Evolutionary conservation across 2,329 filamentous ascomycete genomes (phyloP).

Genomic region (Fusarium circinatum): DNA sequence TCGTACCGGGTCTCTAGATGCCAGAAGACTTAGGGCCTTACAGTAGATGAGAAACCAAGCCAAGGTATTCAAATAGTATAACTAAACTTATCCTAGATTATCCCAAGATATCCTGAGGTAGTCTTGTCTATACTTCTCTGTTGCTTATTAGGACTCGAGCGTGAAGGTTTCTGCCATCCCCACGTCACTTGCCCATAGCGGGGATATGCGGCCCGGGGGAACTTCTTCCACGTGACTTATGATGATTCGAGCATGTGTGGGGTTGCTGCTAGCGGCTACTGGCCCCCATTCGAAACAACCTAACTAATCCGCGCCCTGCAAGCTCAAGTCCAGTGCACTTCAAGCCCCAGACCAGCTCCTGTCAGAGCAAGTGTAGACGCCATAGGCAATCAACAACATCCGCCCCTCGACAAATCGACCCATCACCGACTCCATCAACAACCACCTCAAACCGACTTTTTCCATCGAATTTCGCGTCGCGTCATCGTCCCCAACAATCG

Average conservation of each 20-base stretch:
- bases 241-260: conserved; percentile 1
- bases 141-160: background rate
- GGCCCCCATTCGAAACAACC: conserved; percentile 30
- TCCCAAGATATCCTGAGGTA: background rate
- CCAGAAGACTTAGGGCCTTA: background rate
- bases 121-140: background rate
- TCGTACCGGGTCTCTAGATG: background rate
- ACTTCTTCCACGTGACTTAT: background rate
- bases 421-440: conserved; percentile 43
- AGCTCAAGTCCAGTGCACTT: conserved; percentile 3
- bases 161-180: background rate
- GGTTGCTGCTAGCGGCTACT: conserved; percentile 13
- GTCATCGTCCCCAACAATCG: conserved; percentile 15
- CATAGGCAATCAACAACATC: conserved; percentile 38
- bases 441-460: conserved; percentile 35
- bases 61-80: background rate
- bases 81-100: background rate
- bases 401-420: conserved; percentile 35
- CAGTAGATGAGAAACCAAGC: background rate
- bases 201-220: background rate
- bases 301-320: conserved; percentile 8
- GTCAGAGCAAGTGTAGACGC: conserved; percentile 27
- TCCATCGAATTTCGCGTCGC: conserved; percentile 48
- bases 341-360: conserved; percentile 16
- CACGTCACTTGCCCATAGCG: background rate